phyloP scores from a whole-genome alignment of 2,329 filamentous ascomycete genomes.

The Colletotrichum plurivorum region DNA sequence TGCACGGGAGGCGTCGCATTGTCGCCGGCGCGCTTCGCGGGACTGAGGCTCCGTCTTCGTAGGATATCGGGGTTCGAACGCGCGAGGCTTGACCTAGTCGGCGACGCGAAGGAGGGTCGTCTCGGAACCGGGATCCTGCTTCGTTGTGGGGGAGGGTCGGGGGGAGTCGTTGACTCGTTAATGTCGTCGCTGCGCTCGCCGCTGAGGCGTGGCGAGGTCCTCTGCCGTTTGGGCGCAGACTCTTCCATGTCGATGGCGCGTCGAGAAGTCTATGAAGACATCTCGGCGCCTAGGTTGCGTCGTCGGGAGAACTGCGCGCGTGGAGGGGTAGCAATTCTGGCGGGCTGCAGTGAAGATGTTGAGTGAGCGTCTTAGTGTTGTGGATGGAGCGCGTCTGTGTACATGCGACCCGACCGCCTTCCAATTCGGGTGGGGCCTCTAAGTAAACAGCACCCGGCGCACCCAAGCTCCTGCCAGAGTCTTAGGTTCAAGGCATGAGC shows the following conservation, averaged over 20 bases:
- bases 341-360: constrained; percentile 5
- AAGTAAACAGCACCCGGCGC: constrained; percentile 9
- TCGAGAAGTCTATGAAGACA: neutral
- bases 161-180: constrained; percentile 55
- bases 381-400: constrained; percentile 19
- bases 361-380: neutral
- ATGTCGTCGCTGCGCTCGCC: constrained; percentile 37
- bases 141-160: constrained; percentile 44
- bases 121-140: constrained; percentile 44
- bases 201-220: constrained; percentile 69
- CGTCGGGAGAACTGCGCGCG: neutral
- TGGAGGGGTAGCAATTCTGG: neutral
- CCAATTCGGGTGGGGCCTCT: constrained; percentile 17
- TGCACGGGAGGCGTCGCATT: constrained; percentile 7
- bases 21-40: constrained; percentile 41
- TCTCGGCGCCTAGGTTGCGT: neutral
- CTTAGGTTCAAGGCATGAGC: neutral
- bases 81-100: constrained; percentile 74
- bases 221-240: constrained; percentile 75
- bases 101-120: constrained; percentile 75
- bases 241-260: constrained; percentile 57
- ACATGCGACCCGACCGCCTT: constrained; percentile 45
- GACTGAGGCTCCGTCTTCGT: constrained; percentile 39
- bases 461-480: neutral
- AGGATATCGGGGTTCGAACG: constrained; percentile 73